Evolutionary conservation across 148 eudicot species (phyloP).

Genomic region (Beta vulgaris): DNA sequence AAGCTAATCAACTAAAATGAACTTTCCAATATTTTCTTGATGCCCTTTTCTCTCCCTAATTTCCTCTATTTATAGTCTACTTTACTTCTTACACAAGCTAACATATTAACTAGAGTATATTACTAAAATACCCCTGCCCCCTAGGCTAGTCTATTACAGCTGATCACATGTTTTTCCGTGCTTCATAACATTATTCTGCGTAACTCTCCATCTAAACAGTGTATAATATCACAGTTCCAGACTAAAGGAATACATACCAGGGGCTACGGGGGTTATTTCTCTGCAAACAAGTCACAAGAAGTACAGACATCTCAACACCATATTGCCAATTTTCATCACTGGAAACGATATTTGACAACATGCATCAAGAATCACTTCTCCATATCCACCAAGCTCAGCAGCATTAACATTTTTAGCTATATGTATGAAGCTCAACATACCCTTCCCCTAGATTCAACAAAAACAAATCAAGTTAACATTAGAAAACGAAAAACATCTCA

Average conservation of each 20-base stretch:
- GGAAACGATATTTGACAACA: constrained; percentile 89
- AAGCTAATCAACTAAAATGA: no score
- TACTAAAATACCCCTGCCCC: no score
- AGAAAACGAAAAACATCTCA: constrained; percentile 1
- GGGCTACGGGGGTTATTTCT: constrained; percentile 82
- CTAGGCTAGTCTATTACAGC: no score
- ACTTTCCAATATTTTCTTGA: no score
- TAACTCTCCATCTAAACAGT: background rate
- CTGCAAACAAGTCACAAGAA: constrained; percentile 56
- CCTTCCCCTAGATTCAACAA: constrained; percentile 64
- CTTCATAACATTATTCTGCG: background rate
- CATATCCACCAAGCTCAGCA: constrained; percentile 69
- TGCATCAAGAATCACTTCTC: constrained; percentile 92
- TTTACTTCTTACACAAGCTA: no score
- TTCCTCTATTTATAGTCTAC: no score
- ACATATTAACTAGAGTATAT: no score
- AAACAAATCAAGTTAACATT: constrained; percentile 13
- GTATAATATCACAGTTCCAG: background rate
- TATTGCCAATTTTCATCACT: constrained; percentile 81
- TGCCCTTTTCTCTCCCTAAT: no score
- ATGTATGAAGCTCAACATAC: constrained; percentile 86
- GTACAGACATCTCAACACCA: constrained; percentile 91
- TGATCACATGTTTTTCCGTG: constrained; percentile 13
- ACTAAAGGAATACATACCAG: constrained; percentile 48
- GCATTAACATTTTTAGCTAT: constrained; percentile 56